Conservation (phyloP, 805 yeast genomes). For the Naumovozyma dairenensis region DNA sequence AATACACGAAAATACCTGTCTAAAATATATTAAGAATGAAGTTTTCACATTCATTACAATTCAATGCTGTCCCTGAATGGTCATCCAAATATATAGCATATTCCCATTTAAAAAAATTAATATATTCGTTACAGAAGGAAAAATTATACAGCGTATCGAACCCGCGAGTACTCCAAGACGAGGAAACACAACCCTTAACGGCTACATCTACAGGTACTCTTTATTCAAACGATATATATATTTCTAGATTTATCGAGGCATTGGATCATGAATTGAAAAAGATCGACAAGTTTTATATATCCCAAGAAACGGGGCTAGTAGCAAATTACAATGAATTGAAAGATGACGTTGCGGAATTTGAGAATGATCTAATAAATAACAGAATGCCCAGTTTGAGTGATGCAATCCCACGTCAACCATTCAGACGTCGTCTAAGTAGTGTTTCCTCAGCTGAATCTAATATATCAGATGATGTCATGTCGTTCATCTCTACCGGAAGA, state of each 20-base stretch:
- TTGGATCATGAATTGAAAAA: constrained; percentile 68
- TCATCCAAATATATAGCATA: constrained; percentile 84
- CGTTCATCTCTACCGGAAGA: not conserved
- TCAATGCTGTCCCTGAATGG: constrained; percentile 98
- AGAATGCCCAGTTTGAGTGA: constrained; percentile 11
- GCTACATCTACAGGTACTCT: constrained; percentile 7
- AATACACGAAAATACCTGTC: too few species aligned
- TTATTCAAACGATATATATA: constrained; percentile 30
- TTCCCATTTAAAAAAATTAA: constrained; percentile 74
- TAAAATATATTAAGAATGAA: too few species aligned
- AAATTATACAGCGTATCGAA: constrained; percentile 16
- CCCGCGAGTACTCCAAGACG: constrained; percentile 4
- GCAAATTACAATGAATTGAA: constrained; percentile 42
- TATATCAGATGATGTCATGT: not conserved
- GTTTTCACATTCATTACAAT: constrained; percentile 89
- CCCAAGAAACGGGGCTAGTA: constrained; percentile 43
- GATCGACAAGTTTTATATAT: constrained; percentile 63
- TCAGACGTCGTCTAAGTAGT: not conserved
- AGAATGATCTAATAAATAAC: constrained; percentile 20
- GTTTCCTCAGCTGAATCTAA: constrained; percentile 3
- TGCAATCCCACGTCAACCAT: constrained; percentile 8
- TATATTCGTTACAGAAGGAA: constrained; percentile 74
- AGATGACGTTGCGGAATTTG: constrained; percentile 57
- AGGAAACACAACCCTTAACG: constrained; percentile 14
- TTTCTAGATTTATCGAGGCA: constrained; percentile 54